Percentiles rank a stretch among this genome's conserved stretches.
These are phyloP conservation scores for Botryotinia globosa DNA, from an alignment of 2,329 filamentous ascomycete species.

Conservation along the genomic window DNA sequence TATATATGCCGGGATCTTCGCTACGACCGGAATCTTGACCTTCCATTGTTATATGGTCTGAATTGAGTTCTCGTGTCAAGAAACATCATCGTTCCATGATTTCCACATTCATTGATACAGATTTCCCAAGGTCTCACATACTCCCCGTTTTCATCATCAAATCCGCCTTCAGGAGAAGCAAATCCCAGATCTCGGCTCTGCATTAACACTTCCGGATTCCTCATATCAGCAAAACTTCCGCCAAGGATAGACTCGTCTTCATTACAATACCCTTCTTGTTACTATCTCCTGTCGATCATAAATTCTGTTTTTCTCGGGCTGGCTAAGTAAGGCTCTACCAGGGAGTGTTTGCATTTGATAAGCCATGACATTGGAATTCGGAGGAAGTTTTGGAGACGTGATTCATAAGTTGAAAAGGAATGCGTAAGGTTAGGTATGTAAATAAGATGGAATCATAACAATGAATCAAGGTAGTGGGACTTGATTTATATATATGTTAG, in stretches of 20 bases:
- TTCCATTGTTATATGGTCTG: conserved; percentile 10
- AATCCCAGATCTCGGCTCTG: conserved; percentile 22
- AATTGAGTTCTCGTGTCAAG: background rate
- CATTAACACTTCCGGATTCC: background rate
- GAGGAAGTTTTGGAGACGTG: background rate
- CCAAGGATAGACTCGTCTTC: conserved; percentile 24
- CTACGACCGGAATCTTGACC: background rate
- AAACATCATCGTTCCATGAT: background rate
- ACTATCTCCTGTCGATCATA: conserved; percentile 21
- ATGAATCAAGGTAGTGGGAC: background rate
- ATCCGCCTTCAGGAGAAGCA: background rate
- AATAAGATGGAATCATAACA: background rate
- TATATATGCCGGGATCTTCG: background rate
- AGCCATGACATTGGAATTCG: background rate
- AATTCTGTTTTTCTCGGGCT: background rate
- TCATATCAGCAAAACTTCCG: conserved; percentile 25
- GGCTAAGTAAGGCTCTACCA: background rate
- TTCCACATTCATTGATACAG: conserved; percentile 2
- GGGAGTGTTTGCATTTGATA: background rate
- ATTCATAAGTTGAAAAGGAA: background rate
- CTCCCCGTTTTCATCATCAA: conserved; percentile 18
- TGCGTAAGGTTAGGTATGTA: no score
- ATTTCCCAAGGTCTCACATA: conserved; percentile 7
- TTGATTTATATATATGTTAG: background rate
- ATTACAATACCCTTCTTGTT: background rate